Conservation (phyloP, 129 eudicot genomes). For the Calendula officinalis region DNA sequence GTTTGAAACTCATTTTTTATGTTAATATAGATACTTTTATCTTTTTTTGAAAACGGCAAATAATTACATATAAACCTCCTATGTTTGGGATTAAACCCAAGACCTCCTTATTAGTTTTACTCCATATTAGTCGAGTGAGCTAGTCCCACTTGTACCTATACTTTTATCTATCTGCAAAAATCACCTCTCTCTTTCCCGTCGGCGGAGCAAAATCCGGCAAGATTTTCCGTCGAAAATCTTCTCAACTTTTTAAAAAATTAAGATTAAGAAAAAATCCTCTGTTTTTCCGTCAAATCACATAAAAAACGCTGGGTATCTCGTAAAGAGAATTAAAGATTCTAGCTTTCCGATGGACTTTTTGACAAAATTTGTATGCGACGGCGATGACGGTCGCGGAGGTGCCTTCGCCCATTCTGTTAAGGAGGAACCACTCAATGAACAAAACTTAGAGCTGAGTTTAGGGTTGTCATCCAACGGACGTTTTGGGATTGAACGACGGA, state of each 20-base stretch:
- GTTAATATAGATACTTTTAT: too few relatives aligned
- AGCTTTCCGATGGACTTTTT: slow-evolving; percentile 32
- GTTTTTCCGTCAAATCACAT: background rate
- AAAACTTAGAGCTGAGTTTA: slow-evolving; percentile 49
- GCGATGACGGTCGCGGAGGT: background rate
- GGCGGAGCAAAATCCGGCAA: slow-evolving; percentile 34
- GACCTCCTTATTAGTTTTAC: too few relatives aligned
- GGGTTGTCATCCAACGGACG: slow-evolving; percentile 74
- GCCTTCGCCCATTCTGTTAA: background rate
- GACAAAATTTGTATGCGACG: background rate
- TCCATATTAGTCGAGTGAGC: too few relatives aligned
- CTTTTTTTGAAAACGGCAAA: too few relatives aligned
- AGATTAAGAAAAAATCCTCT: background rate
- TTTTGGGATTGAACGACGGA: slow-evolving; percentile 58
- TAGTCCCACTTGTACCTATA: slow-evolving; percentile 10
- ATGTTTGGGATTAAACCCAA: too few relatives aligned
- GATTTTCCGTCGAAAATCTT: slow-evolving; percentile 17
- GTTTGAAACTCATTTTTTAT: too few relatives aligned
- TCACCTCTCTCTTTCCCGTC: slow-evolving; percentile 15
- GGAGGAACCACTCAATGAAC: slow-evolving; percentile 23
- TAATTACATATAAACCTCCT: too few relatives aligned
- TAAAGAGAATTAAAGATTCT: background rate
- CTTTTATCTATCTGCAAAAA: slow-evolving; percentile 23
- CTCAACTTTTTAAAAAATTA: background rate
- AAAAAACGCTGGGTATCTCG: background rate